Evolutionary conservation across 2,329 filamentous ascomycete genomes (phyloP).

Genomic region (Mariannaea sp.): DNA sequence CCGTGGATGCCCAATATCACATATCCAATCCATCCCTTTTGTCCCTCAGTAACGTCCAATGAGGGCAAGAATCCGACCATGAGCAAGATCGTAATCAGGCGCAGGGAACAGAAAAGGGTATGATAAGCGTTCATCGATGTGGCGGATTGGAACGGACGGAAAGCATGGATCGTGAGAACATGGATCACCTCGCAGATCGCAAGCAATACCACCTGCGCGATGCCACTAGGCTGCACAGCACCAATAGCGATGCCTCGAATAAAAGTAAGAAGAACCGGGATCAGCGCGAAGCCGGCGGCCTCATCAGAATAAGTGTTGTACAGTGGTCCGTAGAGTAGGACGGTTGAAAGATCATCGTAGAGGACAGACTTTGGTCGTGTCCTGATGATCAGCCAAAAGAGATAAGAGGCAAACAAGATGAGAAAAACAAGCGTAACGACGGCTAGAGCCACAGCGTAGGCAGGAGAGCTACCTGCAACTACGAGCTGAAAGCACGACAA

Average conservation of each 20-base stretch:
- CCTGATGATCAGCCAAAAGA: slow-evolving; percentile 77
- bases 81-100: slow-evolving; percentile 75
- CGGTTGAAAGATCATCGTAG: slow-evolving; percentile 90
- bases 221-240: slow-evolving; percentile 88
- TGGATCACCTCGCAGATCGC: slow-evolving; percentile 94
- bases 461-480: slow-evolving; percentile 68
- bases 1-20: slow-evolving; percentile 85
- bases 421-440: slow-evolving; percentile 75
- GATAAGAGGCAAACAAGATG: slow-evolving; percentile 75
- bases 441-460: slow-evolving; percentile 74
- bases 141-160: slow-evolving; percentile 85
- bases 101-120: slow-evolving; percentile 77
- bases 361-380: slow-evolving; percentile 84
- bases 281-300: slow-evolving; percentile 85
- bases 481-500: slow-evolving; percentile 92
- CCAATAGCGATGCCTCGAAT: slow-evolving; percentile 89
- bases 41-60: slow-evolving; percentile 74
- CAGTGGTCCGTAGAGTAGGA: slow-evolving; percentile 87
- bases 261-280: slow-evolving; percentile 84
- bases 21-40: slow-evolving; percentile 95
- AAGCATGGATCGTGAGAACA: slow-evolving; percentile 83
- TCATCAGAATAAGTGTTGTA: slow-evolving; percentile 98
- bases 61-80: slow-evolving; percentile 86
- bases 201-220: slow-evolving; percentile 88
- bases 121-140: slow-evolving; percentile 99